Evolutionary conservation across 306 rosid genomes (phyloP).

Genomic region (Prunus fruticosa): DNA sequence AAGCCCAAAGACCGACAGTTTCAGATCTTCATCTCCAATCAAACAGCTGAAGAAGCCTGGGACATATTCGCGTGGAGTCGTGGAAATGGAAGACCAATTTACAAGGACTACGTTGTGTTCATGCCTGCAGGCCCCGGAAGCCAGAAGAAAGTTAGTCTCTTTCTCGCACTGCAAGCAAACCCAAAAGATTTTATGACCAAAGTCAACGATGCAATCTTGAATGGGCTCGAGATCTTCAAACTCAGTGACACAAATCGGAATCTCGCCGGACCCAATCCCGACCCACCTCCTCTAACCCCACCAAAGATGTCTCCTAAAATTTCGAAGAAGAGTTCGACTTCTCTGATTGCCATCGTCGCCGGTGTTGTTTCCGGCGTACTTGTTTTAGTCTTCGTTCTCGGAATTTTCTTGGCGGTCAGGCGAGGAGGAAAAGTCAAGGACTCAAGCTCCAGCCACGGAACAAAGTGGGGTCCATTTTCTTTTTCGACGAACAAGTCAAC

Average conservation of each 20-base stretch:
- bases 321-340: not conserved
- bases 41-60: not conserved
- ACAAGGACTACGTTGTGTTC: constrained; percentile 15
- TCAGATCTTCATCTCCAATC: constrained; percentile 2
- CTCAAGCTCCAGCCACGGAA: not conserved
- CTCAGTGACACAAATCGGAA: not conserved
- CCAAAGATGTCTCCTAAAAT: too few relatives aligned
- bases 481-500: constrained; percentile 7
- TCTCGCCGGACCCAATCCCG: constrained; percentile 27
- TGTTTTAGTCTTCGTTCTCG: not conserved
- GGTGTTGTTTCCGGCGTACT: constrained; percentile 6
- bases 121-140: not conserved
- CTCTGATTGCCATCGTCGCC: not conserved
- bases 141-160: constrained; percentile 1
- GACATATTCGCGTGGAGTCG: not conserved
- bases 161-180: not conserved
- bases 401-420: not conserved
- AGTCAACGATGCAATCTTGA: constrained; percentile 23
- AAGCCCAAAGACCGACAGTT: not conserved
- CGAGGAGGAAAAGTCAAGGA: not conserved
- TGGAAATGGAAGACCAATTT: not conserved
- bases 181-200: rapidly evolving
- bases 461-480: constrained; percentile 3
- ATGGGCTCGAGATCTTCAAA: constrained; percentile 40
- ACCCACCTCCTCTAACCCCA: not conserved